phyloP scores from a whole-genome alignment of 495 filamentous ascomycete genomes.

The Hypoxylon perforatum region DNA sequence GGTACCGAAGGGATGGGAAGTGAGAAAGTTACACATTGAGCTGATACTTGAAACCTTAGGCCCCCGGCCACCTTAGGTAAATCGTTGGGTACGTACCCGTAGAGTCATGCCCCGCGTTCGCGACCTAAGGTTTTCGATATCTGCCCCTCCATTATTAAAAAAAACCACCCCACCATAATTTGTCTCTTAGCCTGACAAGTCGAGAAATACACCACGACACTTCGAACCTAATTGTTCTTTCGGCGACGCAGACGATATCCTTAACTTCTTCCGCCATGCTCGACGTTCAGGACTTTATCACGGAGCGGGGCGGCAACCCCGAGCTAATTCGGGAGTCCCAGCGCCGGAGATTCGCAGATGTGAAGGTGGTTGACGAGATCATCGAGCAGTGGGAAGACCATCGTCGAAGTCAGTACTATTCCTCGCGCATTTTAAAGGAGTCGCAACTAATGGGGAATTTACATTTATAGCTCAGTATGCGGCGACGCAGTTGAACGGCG shows the following conservation, averaged over 20 bases:
- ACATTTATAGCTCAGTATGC: constrained; percentile 74
- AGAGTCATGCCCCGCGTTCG: background rate
- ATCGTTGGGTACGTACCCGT: constrained; percentile 18
- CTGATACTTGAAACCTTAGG: too few relatives aligned
- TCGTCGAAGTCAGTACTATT: constrained; percentile 69
- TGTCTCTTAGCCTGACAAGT: constrained; percentile 10
- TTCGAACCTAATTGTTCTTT: constrained; percentile 59
- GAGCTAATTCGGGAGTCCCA: constrained; percentile 91
- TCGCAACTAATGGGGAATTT: constrained; percentile 2
- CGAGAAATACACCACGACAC: constrained; percentile 1
- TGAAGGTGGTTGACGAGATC: constrained; percentile 88
- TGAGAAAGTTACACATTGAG: too few relatives aligned
- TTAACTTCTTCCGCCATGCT: constrained; percentile 66
- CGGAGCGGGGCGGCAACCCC: constrained; percentile 88
- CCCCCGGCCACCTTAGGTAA: too few relatives aligned
- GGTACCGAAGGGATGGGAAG: too few relatives aligned
- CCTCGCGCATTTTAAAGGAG: background rate
- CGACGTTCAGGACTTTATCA: constrained; percentile 83
- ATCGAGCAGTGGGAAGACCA: constrained; percentile 89
- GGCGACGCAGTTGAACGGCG: constrained; percentile 79
- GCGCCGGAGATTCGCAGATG: constrained; percentile 78
- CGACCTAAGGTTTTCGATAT: too few relatives aligned
- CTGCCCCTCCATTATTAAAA: constrained; percentile 37
- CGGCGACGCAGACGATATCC: constrained; percentile 31
- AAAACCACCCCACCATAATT: constrained; percentile 45